Conservation (phyloP, 2,329 filamentous ascomycete species). For the Trichoderma gracile region DNA sequence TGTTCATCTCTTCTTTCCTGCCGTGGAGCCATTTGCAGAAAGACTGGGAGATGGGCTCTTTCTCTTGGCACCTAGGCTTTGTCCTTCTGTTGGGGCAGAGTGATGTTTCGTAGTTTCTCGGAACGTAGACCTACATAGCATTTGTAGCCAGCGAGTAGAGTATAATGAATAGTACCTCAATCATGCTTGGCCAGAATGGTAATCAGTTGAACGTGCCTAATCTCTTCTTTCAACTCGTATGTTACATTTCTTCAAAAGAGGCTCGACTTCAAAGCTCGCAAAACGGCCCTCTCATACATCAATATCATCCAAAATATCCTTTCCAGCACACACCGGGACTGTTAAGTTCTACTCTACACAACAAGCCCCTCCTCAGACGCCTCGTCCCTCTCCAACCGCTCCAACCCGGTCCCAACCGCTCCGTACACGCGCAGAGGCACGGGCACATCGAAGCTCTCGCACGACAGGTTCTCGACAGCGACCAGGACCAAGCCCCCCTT, state of each 20-base stretch:
- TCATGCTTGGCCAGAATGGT: no score
- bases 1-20: no score
- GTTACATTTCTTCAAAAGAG: conserved; percentile 1
- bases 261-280: neutral
- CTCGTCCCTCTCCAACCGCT: conserved; percentile 58
- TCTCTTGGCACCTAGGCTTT: no score
- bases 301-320: neutral
- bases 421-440: conserved; percentile 83
- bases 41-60: no score
- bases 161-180: no score
- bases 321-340: neutral
- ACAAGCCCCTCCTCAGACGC: conserved; percentile 49
- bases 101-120: no score
- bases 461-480: conserved; percentile 73
- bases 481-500: conserved; percentile 72
- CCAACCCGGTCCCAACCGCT: conserved; percentile 58
- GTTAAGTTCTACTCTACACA: conserved; percentile 36
- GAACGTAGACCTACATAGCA: no score
- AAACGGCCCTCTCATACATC: neutral
- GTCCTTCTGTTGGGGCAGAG: no score
- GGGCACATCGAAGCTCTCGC: conserved; percentile 87
- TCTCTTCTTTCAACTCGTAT: neutral
- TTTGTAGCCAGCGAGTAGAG: no score
- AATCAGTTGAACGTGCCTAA: neutral
- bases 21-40: no score